Evolutionary conservation across 139 green algal species (phyloP).

Genomic region (Gonium pectorale): DNA sequence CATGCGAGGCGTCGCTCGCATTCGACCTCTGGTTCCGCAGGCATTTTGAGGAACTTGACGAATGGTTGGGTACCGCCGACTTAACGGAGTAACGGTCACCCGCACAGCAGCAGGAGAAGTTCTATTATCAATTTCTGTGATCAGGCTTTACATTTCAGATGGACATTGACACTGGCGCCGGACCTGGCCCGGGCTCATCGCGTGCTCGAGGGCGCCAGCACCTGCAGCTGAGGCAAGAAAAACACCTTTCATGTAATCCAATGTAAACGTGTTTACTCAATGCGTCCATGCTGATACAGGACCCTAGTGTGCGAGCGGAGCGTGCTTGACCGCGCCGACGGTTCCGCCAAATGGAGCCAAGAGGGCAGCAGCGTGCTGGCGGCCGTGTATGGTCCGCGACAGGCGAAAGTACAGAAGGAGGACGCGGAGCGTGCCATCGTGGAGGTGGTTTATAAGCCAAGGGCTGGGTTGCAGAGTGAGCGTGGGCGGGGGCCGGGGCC

Average conservation of each 20-base stretch:
- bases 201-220: conserved; percentile 5
- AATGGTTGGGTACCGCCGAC: too few relatives aligned
- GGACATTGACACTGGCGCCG: background rate
- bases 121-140: too few relatives aligned
- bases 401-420: conserved; percentile 61
- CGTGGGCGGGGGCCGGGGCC: background rate
- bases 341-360: conserved; percentile 74
- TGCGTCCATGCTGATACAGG: too few relatives aligned
- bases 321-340: conserved; percentile 72
- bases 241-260: too few relatives aligned
- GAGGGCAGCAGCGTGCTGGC: conserved; percentile 72
- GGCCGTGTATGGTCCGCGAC: conserved; percentile 71
- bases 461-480: conserved; percentile 61
- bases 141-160: too few relatives aligned
- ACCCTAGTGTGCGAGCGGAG: conserved; percentile 66
- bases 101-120: too few relatives aligned
- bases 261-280: too few relatives aligned
- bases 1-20: too few relatives aligned
- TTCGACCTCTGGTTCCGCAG: too few relatives aligned
- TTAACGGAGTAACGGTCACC: too few relatives aligned
- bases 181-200: conserved; percentile 15
- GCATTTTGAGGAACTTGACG: too few relatives aligned
- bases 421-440: conserved; percentile 70
- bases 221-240: conserved; percentile 26
- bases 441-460: conserved; percentile 74